Evolutionary conservation across 176 grass and related monocot species (phyloP).

Genomic region (Chrysopogon serrulatus): DNA sequence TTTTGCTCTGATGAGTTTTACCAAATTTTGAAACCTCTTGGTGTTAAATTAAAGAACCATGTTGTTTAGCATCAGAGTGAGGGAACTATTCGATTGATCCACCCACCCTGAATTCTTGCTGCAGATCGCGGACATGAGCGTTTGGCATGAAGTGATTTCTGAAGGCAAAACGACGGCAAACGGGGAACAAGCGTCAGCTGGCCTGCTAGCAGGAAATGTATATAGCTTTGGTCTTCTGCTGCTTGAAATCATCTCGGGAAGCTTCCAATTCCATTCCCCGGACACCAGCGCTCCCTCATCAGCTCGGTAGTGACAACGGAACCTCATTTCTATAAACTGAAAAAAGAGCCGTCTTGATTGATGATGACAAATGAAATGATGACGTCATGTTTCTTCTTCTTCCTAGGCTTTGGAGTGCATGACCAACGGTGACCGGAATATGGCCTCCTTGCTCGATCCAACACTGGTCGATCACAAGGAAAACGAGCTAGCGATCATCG

Average conservation of each 20-base stretch:
- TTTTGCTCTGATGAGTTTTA: background rate
- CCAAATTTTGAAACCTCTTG: background rate
- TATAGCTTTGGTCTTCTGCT: constrained; percentile 66
- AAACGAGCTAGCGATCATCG: constrained; percentile 45
- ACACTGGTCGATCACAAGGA: constrained; percentile 38
- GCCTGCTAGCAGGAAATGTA: constrained; percentile 46
- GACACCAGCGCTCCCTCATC: constrained; percentile 30
- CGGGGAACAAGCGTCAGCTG: constrained; percentile 18
- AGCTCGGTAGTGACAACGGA: constrained; percentile 39
- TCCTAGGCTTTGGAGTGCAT: constrained; percentile 56
- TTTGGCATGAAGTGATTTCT: constrained; percentile 58
- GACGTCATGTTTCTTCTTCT: background rate
- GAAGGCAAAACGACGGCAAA: constrained; percentile 20
- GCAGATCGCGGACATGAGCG: constrained; percentile 64
- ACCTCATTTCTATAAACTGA: background rate
- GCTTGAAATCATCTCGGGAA: constrained; percentile 86
- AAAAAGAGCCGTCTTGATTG: background rate
- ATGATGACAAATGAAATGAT: background rate
- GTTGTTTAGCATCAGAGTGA: background rate
- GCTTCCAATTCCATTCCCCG: constrained; percentile 34
- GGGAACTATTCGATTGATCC: background rate
- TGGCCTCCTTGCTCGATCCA: constrained; percentile 47
- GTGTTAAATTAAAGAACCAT: background rate
- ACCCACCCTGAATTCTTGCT: background rate
- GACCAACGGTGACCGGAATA: constrained; percentile 13